A percentile compares a stretch with the other conserved stretches of the same genome.
Conservation (phyloP, 768 basidiomycete species). For the Mycena olivaceomarginata region DNA sequence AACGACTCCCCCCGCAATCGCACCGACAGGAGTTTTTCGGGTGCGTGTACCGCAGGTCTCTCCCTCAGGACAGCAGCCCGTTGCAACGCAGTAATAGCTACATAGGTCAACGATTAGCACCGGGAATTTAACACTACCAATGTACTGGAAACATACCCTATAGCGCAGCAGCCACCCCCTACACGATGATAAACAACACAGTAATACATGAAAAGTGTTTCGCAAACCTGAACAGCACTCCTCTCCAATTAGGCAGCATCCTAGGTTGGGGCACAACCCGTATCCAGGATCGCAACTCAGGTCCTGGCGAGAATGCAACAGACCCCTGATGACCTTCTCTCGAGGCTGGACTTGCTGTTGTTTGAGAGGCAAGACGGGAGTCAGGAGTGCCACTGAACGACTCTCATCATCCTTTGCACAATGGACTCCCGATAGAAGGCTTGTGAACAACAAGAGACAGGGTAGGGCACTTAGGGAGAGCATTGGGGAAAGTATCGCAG, state of each 20-base stretch:
- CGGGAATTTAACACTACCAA: slow-evolving; percentile 2
- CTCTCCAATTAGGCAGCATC: slow-evolving; percentile 9
- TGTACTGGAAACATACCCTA: slow-evolving; percentile 19
- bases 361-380: slow-evolving; percentile 13
- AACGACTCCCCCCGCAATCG: slow-evolving; percentile 20
- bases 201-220: slow-evolving; percentile 1
- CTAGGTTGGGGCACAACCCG: slow-evolving; percentile 12
- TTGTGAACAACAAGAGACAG: slow-evolving; percentile 17
- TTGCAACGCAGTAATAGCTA: slow-evolving; percentile 4
- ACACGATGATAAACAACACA: slow-evolving; percentile 17
- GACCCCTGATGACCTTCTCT: slow-evolving; percentile 22
- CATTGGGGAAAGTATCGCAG: slow-evolving; percentile 20
- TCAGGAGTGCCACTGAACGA: slow-evolving; percentile 10
- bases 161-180: slow-evolving; percentile 11
- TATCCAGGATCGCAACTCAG: slow-evolving; percentile 16
- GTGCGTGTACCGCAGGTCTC: slow-evolving; percentile 12
- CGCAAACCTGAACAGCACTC: slow-evolving; percentile 26
- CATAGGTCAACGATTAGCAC: slow-evolving; percentile 10
- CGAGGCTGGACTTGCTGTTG: slow-evolving; percentile 12
- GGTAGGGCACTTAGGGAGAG: slow-evolving; percentile 11
- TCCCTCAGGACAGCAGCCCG: slow-evolving; percentile 15
- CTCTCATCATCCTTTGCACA: slow-evolving; percentile 11
- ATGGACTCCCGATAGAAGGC: slow-evolving; percentile 15
- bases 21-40: slow-evolving; percentile 21
- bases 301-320: slow-evolving; percentile 24